Percentiles rank a stretch among this genome's conserved stretches.
Evolutionary conservation across 306 rosid species (phyloP).

Genomic region (Pterocarpus santalinus): DNA sequence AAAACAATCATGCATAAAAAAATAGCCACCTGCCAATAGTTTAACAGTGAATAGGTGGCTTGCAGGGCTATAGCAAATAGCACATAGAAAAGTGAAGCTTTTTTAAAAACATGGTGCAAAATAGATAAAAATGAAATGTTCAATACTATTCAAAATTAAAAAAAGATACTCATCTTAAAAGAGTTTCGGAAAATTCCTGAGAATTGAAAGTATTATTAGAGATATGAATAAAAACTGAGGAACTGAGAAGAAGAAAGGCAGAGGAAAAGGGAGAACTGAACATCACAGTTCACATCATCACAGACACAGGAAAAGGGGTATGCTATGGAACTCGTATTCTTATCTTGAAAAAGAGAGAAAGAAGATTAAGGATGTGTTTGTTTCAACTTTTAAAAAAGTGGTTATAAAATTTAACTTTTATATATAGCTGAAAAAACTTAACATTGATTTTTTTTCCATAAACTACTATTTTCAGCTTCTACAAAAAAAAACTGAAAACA

Average conservation of each 20-base stretch:
- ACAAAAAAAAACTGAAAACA: no score
- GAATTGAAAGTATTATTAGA: neutral
- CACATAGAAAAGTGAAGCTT: neutral
- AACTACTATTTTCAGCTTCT: no score
- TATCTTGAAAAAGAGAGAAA: conserved; percentile 9
- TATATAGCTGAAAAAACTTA: no score
- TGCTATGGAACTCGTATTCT: neutral
- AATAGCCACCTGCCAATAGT: neutral
- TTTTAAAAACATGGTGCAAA: neutral
- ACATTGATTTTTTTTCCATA: no score
- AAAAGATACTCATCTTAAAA: neutral
- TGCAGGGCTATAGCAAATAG: neutral
- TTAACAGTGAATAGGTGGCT: neutral
- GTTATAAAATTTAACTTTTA: no score
- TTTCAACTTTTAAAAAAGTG: no score
- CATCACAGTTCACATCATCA: conserved; percentile 5
- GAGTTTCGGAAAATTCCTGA: neutral
- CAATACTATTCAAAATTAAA: conserved; percentile 1
- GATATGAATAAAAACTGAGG: neutral
- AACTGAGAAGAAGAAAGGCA: neutral
- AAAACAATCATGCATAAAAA: neutral
- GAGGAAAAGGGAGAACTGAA: neutral
- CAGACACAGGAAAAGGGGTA: conserved; percentile 14
- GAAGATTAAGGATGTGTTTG: neutral
- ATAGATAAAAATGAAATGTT: neutral